Percentiles rank a stretch among this genome's conserved stretches.
phyloP scores from a whole-genome alignment of 2,329 filamentous ascomycete species.

The Arachnomyces sp. region DNA sequence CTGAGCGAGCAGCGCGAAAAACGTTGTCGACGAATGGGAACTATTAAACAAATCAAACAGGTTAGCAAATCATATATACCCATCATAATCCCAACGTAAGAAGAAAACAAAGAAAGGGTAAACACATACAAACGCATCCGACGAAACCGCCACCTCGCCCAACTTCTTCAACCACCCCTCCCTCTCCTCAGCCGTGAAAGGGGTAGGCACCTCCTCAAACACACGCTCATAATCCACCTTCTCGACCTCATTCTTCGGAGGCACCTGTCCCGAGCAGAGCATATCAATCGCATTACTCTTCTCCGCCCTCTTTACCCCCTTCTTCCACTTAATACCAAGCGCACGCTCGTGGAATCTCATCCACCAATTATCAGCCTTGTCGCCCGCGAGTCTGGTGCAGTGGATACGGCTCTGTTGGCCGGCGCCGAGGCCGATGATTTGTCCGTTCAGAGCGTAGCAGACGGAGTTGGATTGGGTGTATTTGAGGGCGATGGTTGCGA shows the following conservation, averaged over 20 bases:
- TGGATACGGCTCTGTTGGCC: slow-evolving; percentile 97
- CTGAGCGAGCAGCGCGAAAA: slow-evolving; percentile 79
- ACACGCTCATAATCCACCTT: slow-evolving; percentile 76
- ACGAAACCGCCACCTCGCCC: slow-evolving; percentile 67
- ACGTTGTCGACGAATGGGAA: slow-evolving; percentile 99
- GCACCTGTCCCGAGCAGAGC: slow-evolving; percentile 77
- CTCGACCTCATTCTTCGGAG: slow-evolving; percentile 70
- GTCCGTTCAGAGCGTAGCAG: slow-evolving; percentile 90
- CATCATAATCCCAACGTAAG: neutral
- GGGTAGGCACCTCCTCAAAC: slow-evolving; percentile 78
- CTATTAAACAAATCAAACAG: slow-evolving; percentile 33
- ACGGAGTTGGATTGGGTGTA: slow-evolving; percentile 99
- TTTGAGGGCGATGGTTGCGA: slow-evolving; percentile 94
- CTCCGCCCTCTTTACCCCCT: slow-evolving; percentile 89
- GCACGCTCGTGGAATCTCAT: slow-evolving; percentile 92
- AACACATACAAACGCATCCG: slow-evolving; percentile 83
- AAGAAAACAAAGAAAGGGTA: neutral
- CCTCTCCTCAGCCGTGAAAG: slow-evolving; percentile 78
- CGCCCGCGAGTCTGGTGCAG: slow-evolving; percentile 92
- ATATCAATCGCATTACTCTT: slow-evolving; percentile 98
- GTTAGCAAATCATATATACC: slow-evolving; percentile 1
- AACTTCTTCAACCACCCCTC: slow-evolving; percentile 79
- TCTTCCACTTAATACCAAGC: slow-evolving; percentile 88
- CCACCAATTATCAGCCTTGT: slow-evolving; percentile 99
- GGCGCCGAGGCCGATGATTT: slow-evolving; percentile 87